A percentile compares a stretch with the other conserved stretches of the same genome.
Evolutionary conservation across 164 flowering plant species (phyloP).

Genomic region (Nymphaea thermarum): DNA sequence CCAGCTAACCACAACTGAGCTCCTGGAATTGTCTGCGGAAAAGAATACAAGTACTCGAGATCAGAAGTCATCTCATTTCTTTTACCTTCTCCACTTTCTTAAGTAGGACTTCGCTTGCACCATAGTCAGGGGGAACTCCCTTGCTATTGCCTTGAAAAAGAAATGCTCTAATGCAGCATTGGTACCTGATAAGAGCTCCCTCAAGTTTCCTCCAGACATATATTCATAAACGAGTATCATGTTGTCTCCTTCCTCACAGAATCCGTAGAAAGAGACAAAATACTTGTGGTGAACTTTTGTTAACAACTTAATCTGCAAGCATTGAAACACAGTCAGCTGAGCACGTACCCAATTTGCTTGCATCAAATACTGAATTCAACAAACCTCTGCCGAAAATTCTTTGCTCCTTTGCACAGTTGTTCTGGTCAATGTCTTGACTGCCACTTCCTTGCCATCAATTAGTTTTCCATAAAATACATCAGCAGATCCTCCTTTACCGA

Average conservation of each 20-base stretch:
- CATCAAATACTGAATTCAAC: neutral
- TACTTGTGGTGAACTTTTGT: constrained; percentile 37
- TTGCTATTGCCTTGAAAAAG: neutral
- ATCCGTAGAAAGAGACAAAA: constrained; percentile 35
- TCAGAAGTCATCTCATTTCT: no score
- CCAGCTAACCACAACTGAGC: neutral
- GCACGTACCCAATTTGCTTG: neutral
- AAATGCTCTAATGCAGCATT: neutral
- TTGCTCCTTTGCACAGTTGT: constrained; percentile 23
- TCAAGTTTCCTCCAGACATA: constrained; percentile 38
- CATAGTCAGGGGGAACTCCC: no score
- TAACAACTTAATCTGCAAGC: constrained; percentile 29
- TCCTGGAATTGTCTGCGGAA: neutral
- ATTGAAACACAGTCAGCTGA: neutral
- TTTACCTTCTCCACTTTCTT: no score
- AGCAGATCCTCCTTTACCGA: constrained; percentile 47
- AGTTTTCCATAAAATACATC: constrained; percentile 28
- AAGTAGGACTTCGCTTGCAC: no score
- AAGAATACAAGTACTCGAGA: neutral
- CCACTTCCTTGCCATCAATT: constrained; percentile 19
- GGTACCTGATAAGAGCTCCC: constrained; percentile 23
- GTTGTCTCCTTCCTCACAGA: constrained; percentile 24
- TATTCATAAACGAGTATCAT: constrained; percentile 36
- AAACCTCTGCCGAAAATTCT: constrained; percentile 33
- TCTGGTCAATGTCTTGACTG: constrained; percentile 37